These are phyloP conservation scores for Ophiostoma australiae DNA, from an alignment of 2,329 filamentous ascomycete species.

Conservation along the genomic window DNA sequence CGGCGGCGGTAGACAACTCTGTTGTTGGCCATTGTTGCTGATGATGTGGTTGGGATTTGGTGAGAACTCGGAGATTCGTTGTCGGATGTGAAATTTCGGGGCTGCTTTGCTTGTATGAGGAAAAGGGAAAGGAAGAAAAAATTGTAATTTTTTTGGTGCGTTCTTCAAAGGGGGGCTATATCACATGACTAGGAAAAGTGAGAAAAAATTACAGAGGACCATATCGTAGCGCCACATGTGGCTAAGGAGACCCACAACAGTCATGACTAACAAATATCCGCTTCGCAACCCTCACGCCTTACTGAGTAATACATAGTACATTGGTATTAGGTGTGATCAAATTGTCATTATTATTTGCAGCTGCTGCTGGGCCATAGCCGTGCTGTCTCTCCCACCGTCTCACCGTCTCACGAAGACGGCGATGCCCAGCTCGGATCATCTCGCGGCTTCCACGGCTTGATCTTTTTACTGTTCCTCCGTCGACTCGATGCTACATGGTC, in stretches of 20 bases:
- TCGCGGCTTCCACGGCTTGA: constrained; percentile 54
- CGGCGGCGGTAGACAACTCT: constrained; percentile 68
- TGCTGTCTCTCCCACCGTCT: background rate
- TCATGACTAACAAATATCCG: background rate
- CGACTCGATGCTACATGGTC: constrained; percentile 50
- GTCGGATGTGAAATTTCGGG: constrained; percentile 18
- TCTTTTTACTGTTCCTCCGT: constrained; percentile 50
- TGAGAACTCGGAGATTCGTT: constrained; percentile 13
- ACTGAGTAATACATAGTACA: no score
- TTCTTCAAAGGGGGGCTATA: constrained; percentile 19
- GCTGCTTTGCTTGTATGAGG: constrained; percentile 20
- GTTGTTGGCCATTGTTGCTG: constrained; percentile 55
- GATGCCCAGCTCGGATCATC: constrained; percentile 57
- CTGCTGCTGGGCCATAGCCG: no score
- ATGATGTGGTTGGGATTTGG: constrained; percentile 33
- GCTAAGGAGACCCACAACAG: background rate
- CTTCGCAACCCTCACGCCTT: background rate
- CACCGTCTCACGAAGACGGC: constrained; percentile 18
- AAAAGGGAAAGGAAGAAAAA: constrained; percentile 22
- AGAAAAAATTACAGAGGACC: constrained; percentile 14
- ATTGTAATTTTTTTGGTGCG: constrained; percentile 27
- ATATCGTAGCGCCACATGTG: constrained; percentile 11
- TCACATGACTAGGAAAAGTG: constrained; percentile 26
- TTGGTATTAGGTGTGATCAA: no score
- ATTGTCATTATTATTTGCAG: no score